A percentile compares a stretch with the other conserved stretches of the same genome.
Conservation (phyloP, 176 grass and related monocot genomes). For the Triticum urartu region DNA sequence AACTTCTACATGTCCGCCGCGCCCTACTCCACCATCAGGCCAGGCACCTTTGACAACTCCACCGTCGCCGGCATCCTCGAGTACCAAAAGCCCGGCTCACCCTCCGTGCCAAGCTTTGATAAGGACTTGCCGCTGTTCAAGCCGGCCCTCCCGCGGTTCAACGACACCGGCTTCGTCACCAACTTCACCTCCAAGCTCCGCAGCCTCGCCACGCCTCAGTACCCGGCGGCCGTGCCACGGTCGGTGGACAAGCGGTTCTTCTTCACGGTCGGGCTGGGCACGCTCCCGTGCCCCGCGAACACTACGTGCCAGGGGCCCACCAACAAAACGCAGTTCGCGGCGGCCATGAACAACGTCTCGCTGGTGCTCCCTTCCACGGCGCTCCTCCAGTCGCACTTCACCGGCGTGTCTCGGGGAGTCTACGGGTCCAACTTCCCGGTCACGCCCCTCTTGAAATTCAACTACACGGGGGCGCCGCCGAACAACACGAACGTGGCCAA, state of each 20-base stretch:
- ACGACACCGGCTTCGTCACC: slow-evolving; percentile 44
- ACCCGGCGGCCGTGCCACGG: slow-evolving; percentile 49
- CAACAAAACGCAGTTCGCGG: slow-evolving; percentile 41
- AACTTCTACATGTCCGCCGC: slow-evolving; percentile 44
- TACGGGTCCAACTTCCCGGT: slow-evolving; percentile 47
- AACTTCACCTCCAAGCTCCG: slow-evolving; percentile 54
- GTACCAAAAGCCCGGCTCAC: slow-evolving; percentile 25
- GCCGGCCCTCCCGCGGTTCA: slow-evolving; percentile 19
- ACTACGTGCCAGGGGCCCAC: slow-evolving; percentile 51
- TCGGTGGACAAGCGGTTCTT: slow-evolving; percentile 44
- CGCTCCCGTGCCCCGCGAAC: slow-evolving; percentile 49
- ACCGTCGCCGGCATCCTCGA: slow-evolving; percentile 55
- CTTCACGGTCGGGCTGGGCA: slow-evolving; percentile 63
- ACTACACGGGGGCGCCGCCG: slow-evolving; percentile 59
- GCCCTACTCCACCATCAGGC: slow-evolving; percentile 30
- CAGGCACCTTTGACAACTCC: slow-evolving; percentile 42
- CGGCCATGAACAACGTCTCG: slow-evolving; percentile 60
- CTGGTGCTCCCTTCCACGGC: slow-evolving; percentile 48
- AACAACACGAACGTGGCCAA: slow-evolving; percentile 52
- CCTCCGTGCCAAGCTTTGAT: slow-evolving; percentile 8
- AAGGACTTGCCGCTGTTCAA: slow-evolving; percentile 41
- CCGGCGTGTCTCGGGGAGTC: slow-evolving; percentile 40
- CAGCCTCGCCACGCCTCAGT: slow-evolving; percentile 43
- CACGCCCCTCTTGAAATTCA: slow-evolving; percentile 25
- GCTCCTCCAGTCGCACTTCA: slow-evolving; percentile 65